Conservation (phyloP, 305 asterid species). For the Fraxinus sp. region DNA sequence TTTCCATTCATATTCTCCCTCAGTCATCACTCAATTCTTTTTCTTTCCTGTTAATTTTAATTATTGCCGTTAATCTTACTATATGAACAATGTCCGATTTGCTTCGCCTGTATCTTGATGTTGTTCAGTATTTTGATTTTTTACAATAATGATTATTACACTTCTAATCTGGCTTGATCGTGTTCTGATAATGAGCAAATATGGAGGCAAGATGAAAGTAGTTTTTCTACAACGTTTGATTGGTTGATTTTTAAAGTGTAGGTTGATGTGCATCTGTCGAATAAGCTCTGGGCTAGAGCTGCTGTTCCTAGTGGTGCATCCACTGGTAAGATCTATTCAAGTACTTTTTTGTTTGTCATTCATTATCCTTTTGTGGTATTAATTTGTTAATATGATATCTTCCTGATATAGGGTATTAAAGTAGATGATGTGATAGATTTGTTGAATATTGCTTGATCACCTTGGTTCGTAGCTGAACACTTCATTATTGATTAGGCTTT, state of each 20-base stretch:
- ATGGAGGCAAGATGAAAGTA: not conserved
- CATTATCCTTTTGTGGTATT: not conserved
- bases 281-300: conserved; percentile 63
- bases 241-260: conserved; percentile 20
- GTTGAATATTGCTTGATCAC: not conserved
- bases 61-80: not conserved
- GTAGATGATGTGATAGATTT: not conserved
- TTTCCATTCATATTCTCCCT: not conserved
- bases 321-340: conserved; percentile 54
- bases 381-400: not conserved
- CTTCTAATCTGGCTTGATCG: not conserved
- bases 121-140: not conserved
- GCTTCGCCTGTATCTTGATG: not conserved
- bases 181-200: not conserved
- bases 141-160: not conserved
- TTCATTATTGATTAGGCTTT: not conserved
- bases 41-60: not conserved
- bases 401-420: not conserved
- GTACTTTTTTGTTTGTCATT: not conserved
- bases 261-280: conserved; percentile 66
- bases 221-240: not conserved
- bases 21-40: not conserved
- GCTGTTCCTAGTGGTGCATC: conserved; percentile 97
- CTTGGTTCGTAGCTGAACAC: not conserved
- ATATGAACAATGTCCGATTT: not conserved